phyloP scores from a whole-genome alignment of 2,329 filamentous ascomycete species.

The Thelonectria discophora region DNA sequence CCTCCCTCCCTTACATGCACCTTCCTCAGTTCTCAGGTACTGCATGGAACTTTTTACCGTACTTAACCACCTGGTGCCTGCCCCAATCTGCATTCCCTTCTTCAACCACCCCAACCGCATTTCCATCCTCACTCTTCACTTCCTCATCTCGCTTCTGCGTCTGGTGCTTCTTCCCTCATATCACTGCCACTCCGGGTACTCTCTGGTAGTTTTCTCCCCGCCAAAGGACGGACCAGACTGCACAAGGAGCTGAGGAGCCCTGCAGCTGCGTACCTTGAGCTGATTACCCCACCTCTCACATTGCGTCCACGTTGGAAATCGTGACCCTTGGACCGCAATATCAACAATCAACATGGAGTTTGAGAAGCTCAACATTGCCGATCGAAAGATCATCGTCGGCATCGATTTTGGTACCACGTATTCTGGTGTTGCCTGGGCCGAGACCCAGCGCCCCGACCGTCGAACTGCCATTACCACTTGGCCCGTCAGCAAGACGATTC shows the following conservation, averaged over 20 bases:
- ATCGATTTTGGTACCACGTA: conserved; percentile 65
- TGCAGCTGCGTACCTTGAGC: neutral
- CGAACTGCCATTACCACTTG: conserved; percentile 52
- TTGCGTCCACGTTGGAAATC: neutral
- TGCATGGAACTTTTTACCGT: neutral
- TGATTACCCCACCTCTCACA: neutral
- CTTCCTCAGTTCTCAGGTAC: too few species aligned
- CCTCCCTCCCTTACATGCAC: neutral
- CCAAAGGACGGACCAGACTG: neutral
- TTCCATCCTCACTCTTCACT: neutral
- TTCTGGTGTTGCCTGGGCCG: conserved; percentile 60
- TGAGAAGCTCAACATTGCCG: conserved; percentile 45
- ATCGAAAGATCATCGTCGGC: conserved; percentile 57
- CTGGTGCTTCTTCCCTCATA: neutral
- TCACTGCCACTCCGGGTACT: neutral
- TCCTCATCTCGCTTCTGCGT: neutral
- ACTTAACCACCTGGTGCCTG: conserved; percentile 18
- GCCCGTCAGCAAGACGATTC: conserved; percentile 50
- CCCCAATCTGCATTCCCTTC: conserved; percentile 2
- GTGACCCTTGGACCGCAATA: neutral
- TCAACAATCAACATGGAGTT: conserved; percentile 47
- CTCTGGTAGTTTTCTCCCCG: neutral
- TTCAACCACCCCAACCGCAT: neutral
- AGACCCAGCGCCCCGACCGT: conserved; percentile 50
- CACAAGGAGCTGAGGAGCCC: neutral